Conservation (phyloP, 1,139 yeast genomes). For the Hansenula sp. region DNA sequence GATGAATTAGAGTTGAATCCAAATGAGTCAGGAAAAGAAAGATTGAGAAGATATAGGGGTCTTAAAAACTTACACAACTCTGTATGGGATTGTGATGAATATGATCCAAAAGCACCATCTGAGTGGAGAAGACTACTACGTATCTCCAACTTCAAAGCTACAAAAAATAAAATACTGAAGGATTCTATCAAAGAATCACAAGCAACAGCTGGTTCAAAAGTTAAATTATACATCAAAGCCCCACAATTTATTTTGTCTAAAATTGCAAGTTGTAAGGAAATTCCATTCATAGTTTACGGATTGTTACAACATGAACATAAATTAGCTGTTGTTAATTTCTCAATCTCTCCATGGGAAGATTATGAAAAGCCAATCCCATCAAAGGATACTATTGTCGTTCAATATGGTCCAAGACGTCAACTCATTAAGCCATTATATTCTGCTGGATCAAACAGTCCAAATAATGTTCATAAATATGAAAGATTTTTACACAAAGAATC, state of each 20-base stretch:
- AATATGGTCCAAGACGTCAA: conserved; percentile 91
- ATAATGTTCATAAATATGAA: conserved; percentile 85
- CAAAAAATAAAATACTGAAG: conserved; percentile 66
- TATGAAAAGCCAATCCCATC: conserved; percentile 81
- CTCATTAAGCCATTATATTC: conserved; percentile 82
- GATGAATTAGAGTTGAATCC: conserved; percentile 91
- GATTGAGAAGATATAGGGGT: conserved; percentile 78
- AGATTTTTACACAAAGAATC: conserved; percentile 80
- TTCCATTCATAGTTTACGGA: conserved; percentile 65
- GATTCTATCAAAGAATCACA: conserved; percentile 53
- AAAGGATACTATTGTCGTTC: conserved; percentile 74
- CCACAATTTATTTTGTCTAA: conserved; percentile 46
- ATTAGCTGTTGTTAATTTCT: conserved; percentile 74
- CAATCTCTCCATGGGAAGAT: conserved; percentile 85
- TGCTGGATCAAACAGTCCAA: conserved; percentile 69
- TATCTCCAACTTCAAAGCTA: conserved; percentile 72
- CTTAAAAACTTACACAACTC: conserved; percentile 76
- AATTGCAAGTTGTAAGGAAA: conserved; percentile 31
- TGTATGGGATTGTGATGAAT: conserved; percentile 85
- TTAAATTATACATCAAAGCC: conserved; percentile 57
- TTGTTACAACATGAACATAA: conserved; percentile 84
- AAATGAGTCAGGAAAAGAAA: conserved; percentile 65
- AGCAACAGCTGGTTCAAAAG: conserved; percentile 62
- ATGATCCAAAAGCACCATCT: conserved; percentile 68
- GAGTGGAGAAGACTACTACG: conserved; percentile 76